Base-by-base conservation (phyloP, 179 eudicot species). In the Drosera spatulata region DNA sequence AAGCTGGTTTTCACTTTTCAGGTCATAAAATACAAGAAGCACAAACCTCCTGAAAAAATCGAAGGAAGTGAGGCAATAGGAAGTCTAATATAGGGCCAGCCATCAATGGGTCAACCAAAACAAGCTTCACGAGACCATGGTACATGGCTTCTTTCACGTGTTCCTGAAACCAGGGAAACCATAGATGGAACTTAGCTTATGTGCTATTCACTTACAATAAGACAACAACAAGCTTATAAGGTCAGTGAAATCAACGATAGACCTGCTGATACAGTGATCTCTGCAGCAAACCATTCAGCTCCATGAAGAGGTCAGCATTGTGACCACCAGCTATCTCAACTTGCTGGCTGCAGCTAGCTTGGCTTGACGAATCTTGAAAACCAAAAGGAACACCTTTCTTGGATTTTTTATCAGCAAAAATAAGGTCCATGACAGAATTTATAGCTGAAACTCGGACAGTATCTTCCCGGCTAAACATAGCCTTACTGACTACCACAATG, bases 181-280 rank as follows among this genome's bases (percentile, higher is more conserved):
- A n/a, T 58, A 7, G 44, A 22, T 52, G 12, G 53, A 51, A 52
- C 39, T 41, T 12, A 57, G 7, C 8, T 33, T 10, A 15, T 39
- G 10, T 1, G 38, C 7, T 4, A 22, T 22, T 39, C 58, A 40
- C 33, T 7, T 33, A 55, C 39, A 3, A 53, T 3, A 53, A 39
- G 11, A 53, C 7, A 10, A 4, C 14, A 8, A 41, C 47, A 1
- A 12, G 37, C 4, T 6, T 11, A 10, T 33, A 55, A 47, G 44
- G 42, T 12, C 60, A 41, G 12, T 12, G 10, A 55, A 56, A 11
- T 14, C 46, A 56, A 38, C n/a, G 51, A 7, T 48, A 48, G 38
- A 81, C 86, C 86, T 79, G 83, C 59, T 76, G 86, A 65, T 78
- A 79, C 53, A 81, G 86, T 65, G 83, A 81, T 76, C 86, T 71